Evolutionary conservation across 176 grass and related monocot species (phyloP), one percentile per base, ranked within the genome.

Genomic region (Triticum turgidum): DNA sequence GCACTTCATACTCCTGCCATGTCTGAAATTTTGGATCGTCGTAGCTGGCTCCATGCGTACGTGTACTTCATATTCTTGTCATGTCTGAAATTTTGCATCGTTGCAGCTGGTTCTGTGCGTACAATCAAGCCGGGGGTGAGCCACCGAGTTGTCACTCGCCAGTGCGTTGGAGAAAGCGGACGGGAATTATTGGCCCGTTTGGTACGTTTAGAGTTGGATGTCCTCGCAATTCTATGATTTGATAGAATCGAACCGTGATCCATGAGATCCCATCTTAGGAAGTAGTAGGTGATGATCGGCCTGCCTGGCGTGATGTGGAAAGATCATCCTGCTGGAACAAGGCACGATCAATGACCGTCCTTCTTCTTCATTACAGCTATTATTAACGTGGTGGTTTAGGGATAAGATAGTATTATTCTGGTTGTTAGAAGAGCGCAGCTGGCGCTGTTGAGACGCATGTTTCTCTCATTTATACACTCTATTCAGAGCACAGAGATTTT

Each of bases 241-340:
- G 61, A 39, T 72, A 3, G 44, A 52, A 74, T 4, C 6, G 17
- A 72, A 24, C 56, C 35, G 20, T 69, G 65, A 82, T 82, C 67
- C 11, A 79, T 70, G 24, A 42, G 15, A 75, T 47, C 41, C 24
- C 11, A 74, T 15, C 11, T 61, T 37, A 45, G 52, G n/a, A 49
- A 64, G 64, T 78, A 61, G 86, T 63, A 61, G 86, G 63, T 83
- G 86, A 13, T 61, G 80, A 79, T 39, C 38, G 72, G 74, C 64
- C 64, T 63, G 20, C n/a, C 42, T 32, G 29, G 51, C 56, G 38
- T 11, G 54, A 62, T 71, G 18, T 38, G 13, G 37, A 78, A 22
- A 52, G 39, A 5, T n/a, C 39, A 71, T 78, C 63, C 14, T n/a
- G 38, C 3, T 37, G 66, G 54, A 45, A 62, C 47, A 18, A 41